Base-by-base conservation (phyloP, 352 stramenopile genomes). In the Globisporangium cystogenes region DNA sequence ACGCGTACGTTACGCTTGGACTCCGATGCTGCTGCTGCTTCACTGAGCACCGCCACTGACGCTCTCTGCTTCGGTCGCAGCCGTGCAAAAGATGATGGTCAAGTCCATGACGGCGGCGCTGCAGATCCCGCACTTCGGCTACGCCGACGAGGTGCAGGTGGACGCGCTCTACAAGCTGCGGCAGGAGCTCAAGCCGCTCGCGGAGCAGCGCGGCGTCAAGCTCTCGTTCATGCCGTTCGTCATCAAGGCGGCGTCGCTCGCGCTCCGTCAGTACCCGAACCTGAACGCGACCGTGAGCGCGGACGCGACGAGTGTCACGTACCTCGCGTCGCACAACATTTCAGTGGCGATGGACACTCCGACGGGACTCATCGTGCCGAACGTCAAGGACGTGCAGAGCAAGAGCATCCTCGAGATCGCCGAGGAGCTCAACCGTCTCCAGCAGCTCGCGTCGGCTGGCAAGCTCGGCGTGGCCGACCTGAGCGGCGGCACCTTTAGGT, bases 281-380 rank as follows among this genome's bases (percentile, higher is more conserved):
- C 63, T 99, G 27, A 99, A 99, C 60, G 82, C 90, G 36, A 90
- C 81, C 15, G 86, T 97, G 20, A 95, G 84, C 48, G 70, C 82
- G 15, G 87, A 94, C 37, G 70, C 89, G 46, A 90, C 79, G 27
- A 76, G 82, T 37, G 64, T 99, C 40, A 96, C 77, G 7, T 78
- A 98, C 48, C 67, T 98, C 37, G 76, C 74, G 3, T 67, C 87
- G 31, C 97, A 99, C 76, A 98, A 99, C 70, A 98, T 99, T 62
- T 98, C 95, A 29, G 82, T 99, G 41, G 97, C 97, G 24, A 98
- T 99, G 87, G 96, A 99, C 70, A 99, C 96, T 0, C 87, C 92
- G 0, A 79, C 81, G 35, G 97, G 97, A 18, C 69, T 99, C 43
- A 86, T 99, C 41, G 97, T 99, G 37, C 96, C 97, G 16, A 97